Evolutionary conservation across 495 filamentous ascomycete species (phyloP).

Genomic region (Barbatosphaeria neglecta): DNA sequence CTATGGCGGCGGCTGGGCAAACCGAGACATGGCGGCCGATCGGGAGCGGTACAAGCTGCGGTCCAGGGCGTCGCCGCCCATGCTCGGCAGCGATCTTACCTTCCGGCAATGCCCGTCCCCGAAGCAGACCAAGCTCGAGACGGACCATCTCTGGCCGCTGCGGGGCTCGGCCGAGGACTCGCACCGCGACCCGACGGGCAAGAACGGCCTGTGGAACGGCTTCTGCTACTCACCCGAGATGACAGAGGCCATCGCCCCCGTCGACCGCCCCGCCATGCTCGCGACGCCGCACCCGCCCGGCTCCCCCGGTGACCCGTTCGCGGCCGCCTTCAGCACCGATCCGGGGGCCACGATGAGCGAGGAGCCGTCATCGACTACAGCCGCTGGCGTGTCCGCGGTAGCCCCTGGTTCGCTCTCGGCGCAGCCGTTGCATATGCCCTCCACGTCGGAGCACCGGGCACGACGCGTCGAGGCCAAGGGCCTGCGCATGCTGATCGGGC

Average conservation of each 20-base stretch:
- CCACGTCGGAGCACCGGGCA: constrained; percentile 15
- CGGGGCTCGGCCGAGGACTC: constrained; percentile 29
- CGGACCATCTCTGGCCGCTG: constrained; percentile 32
- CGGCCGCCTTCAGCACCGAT: constrained; percentile 18
- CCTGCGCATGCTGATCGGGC: constrained; percentile 33
- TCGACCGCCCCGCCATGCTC: constrained; percentile 23
- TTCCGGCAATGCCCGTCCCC: constrained; percentile 72
- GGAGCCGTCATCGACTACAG: constrained; percentile 8
- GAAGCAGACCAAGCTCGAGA: constrained; percentile 66
- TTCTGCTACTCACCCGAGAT: constrained; percentile 37
- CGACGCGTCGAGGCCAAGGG: constrained; percentile 21
- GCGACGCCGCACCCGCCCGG: constrained; percentile 21
- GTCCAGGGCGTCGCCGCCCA: constrained; percentile 55
- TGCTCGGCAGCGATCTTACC: constrained; percentile 66
- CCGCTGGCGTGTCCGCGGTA: not conserved
- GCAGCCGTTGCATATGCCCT: too few relatives aligned
- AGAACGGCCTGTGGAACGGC: constrained; percentile 57
- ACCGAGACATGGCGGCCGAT: constrained; percentile 30
- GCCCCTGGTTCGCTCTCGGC: constrained; percentile 5
- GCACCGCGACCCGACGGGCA: constrained; percentile 34
- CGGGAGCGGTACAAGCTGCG: constrained; percentile 20
- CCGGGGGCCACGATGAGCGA: constrained; percentile 12
- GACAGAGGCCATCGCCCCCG: constrained; percentile 23
- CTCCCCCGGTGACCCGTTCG: constrained; percentile 23
- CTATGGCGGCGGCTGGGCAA: constrained; percentile 2